Base-by-base conservation (phyloP, 768 basidiomycete genomes). In the Daedaleopsis sinensis region DNA sequence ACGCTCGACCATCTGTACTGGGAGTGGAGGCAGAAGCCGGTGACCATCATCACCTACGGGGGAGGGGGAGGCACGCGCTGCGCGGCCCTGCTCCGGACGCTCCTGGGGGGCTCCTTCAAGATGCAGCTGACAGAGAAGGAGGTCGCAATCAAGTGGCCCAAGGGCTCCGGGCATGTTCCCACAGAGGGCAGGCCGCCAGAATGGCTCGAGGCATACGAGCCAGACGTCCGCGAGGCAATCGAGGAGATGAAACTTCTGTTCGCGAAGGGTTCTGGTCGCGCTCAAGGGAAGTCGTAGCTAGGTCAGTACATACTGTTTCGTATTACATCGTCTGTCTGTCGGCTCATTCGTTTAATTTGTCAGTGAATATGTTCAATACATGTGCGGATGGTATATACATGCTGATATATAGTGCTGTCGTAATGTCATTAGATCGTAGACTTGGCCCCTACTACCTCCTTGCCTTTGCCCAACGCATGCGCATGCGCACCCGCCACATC, bases 1-100 rank as follows among this genome's bases (percentile, higher is more conserved):
- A 71, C 75, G 16, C 54, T 79, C 48, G 78, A 79, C 65, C 75
- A 76, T 49, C 68, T 79, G 24, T 79, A 71, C 68, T 60, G 70
- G 63, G 78, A 79, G 60, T 79, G 76, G 77, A 46, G 36, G 3
- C 70, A 61, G 5, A 74, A 76, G 66, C 75, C 76, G 0, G 72
- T 72, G 19, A 35, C 66, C 21, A 57, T 79, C 48, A 60, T 78
- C 42, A 72, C 76, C 13, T 76, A 74, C 53, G 78, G 77, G 10
- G 70, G 70, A 35, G 63, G 67, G 2, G 78, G 78, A 1, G 78
- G 78, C 4, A 53, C 46, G 0, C 71, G 73, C 48, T 63, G 61
- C 27, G 65, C 64, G 12, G 72, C 61, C 24, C 69, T 71, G 64
- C 67, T 79, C 24, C 52, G 61, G 32, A 52, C 64, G 46, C 68